Percentiles rank a stretch among this genome's conserved stretches.
Conservation (phyloP, 75 land plant species). For the Ceratopteris richardii region DNA sequence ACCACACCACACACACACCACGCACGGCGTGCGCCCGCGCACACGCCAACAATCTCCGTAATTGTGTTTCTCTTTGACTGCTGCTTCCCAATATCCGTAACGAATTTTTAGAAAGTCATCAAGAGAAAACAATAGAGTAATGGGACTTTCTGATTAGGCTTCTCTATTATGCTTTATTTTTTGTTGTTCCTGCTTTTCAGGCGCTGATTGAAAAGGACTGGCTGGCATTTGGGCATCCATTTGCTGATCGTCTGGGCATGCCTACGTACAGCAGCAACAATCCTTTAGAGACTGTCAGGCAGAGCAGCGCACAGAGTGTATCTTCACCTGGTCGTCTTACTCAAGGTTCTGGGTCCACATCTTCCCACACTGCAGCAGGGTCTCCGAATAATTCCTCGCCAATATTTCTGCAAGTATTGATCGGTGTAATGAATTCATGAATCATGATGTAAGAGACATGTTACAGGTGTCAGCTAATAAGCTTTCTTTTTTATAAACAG, state of each 20-base stretch:
- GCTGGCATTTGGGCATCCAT: constrained; percentile 98
- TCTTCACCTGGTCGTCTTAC: constrained; percentile 65
- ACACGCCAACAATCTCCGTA: too few species aligned
- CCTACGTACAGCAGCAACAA: constrained; percentile 49
- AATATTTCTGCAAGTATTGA: constrained; percentile 80
- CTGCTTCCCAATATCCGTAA: too few species aligned
- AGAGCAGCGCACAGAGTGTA: constrained; percentile 34
- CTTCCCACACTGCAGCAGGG: constrained; percentile 45
- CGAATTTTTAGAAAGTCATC: too few species aligned
- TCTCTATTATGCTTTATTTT: background rate
- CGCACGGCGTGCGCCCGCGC: too few species aligned
- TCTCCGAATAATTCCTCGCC: constrained; percentile 71
- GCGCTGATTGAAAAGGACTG: constrained; percentile 95
- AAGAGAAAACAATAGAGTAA: too few species aligned
- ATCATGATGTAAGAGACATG: background rate
- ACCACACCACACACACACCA: too few species aligned
- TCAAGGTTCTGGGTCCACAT: constrained; percentile 41
- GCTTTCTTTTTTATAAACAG: constrained; percentile 33
- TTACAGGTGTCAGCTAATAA: background rate
- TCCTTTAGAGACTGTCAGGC: constrained; percentile 13
- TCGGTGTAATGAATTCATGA: background rate
- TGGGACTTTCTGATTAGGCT: too few species aligned
- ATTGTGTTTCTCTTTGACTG: too few species aligned
- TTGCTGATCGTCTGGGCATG: constrained; percentile 80
- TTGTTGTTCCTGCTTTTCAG: constrained; percentile 24